A percentile compares a stretch with the other conserved stretches of the same genome.
phyloP scores from a whole-genome alignment of 139 green algal genomes.

The Closterium sp. region DNA sequence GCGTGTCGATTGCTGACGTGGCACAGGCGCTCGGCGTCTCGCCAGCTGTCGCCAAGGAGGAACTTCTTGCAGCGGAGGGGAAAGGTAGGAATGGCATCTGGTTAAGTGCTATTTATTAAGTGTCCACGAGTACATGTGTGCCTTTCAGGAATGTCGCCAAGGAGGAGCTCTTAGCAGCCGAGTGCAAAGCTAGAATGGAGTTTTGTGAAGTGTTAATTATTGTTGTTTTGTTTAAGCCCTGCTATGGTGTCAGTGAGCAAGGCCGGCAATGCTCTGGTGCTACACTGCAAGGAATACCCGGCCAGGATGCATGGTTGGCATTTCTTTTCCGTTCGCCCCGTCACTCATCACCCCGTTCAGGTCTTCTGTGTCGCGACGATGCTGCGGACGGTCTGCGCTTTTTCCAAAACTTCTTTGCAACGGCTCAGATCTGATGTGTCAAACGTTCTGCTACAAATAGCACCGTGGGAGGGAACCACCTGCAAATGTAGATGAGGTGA shows the following conservation, averaged over 20 bases:
- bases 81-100: conserved; percentile 42
- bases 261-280: no score
- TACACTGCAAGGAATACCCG: no score
- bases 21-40: conserved; percentile 44
- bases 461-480: no score
- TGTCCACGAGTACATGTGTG: no score
- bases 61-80: conserved; percentile 78
- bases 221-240: background rate
- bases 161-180: background rate
- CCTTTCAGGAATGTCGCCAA: background rate
- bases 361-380: conserved; percentile 86
- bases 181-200: background rate
- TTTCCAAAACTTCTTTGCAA: conserved; percentile 84
- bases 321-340: background rate
- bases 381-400: conserved; percentile 80
- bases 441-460: no score
- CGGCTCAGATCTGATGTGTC: background rate
- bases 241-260: no score
- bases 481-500: no score
- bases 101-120: background rate
- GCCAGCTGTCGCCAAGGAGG: conserved; percentile 70
- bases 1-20: conserved; percentile 30
- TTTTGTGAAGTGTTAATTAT: background rate
- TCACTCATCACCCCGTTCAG: background rate
- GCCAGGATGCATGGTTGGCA: background rate